These are phyloP conservation scores for Thalassiosira profunda DNA, from an alignment of 108 stramenopile genomes.

Conservation along the genomic window DNA sequence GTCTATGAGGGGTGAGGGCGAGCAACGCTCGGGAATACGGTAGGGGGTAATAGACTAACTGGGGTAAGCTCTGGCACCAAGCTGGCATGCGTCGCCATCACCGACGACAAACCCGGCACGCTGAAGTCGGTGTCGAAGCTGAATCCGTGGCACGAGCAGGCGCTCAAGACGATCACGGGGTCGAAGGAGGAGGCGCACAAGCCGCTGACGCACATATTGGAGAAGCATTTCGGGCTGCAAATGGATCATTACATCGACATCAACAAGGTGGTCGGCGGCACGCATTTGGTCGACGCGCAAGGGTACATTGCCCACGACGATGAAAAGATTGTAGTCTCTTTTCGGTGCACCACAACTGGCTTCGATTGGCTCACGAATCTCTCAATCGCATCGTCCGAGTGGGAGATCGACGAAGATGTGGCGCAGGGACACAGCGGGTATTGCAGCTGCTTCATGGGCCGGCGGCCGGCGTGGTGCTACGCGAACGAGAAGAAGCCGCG, in stretches of 20 bases:
- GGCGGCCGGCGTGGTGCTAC: conserved; percentile 21
- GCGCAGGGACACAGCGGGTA: conserved; percentile 30
- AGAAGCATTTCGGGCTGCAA: conserved; percentile 42
- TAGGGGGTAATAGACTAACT: no score
- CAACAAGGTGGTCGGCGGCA: conserved; percentile 20
- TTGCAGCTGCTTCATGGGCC: conserved; percentile 28
- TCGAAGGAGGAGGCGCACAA: conserved; percentile 55
- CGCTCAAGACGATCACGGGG: conserved; percentile 58
- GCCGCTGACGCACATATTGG: conserved; percentile 47
- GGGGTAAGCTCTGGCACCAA: no score
- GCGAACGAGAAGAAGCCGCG: conserved; percentile 37
- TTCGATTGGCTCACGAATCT: conserved; percentile 67
- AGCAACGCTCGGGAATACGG: no score
- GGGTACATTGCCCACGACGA: conserved; percentile 76
- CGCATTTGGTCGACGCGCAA: conserved; percentile 52
- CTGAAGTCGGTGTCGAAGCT: conserved; percentile 23
- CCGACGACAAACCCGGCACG: conserved; percentile 47
- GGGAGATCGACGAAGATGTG: conserved; percentile 49
- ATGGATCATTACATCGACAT: conserved; percentile 48
- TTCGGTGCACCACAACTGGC: conserved; percentile 55
- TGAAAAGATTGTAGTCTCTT: conserved; percentile 56
- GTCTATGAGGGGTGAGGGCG: no score
- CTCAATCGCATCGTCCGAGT: conserved; percentile 41
- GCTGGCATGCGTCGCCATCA: conserved; percentile 47
- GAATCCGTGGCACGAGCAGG: conserved; percentile 62